Percentiles rank a stretch among this genome's conserved stretches.
Evolutionary conservation across 192 early-diverging fungal species (phyloP).

Genomic region (Coemansia javaensis): DNA sequence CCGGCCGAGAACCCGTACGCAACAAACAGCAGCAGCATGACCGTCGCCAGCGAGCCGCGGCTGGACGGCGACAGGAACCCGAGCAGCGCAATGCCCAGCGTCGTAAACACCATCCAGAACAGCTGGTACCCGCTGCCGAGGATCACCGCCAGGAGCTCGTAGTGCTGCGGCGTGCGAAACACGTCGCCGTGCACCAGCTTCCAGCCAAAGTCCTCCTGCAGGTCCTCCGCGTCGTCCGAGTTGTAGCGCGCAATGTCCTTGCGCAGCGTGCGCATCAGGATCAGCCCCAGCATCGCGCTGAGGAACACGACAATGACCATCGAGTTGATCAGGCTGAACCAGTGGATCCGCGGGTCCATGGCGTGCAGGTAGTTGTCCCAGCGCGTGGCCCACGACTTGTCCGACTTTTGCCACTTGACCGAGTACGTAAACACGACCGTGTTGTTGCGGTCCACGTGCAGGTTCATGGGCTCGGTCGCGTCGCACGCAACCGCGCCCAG

Average conservation of each 20-base stretch:
- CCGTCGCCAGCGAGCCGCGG: slow-evolving; percentile 88
- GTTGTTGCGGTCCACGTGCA: slow-evolving; percentile 47
- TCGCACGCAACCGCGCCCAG: slow-evolving; percentile 30
- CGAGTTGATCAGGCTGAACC: slow-evolving; percentile 93
- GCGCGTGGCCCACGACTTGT: slow-evolving; percentile 74
- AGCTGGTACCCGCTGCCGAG: slow-evolving; percentile 82
- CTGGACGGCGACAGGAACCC: slow-evolving; percentile 91
- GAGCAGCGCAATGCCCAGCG: slow-evolving; percentile 84
- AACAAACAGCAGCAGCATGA: slow-evolving; percentile 92
- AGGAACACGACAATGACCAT: slow-evolving; percentile 90
- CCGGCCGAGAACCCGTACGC: slow-evolving; percentile 84
- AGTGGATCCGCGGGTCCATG: slow-evolving; percentile 89
- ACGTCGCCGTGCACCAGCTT: slow-evolving; percentile 96
- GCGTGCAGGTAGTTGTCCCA: slow-evolving; percentile 83
- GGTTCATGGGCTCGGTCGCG: slow-evolving; percentile 31
- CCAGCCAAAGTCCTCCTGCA: slow-evolving; percentile 96
- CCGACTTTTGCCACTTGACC: slow-evolving; percentile 57
- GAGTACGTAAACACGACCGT: slow-evolving; percentile 62
- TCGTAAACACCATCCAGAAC: slow-evolving; percentile 66
- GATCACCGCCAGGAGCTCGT: slow-evolving; percentile 71
- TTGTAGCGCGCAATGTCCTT: slow-evolving; percentile 95
- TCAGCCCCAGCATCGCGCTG: slow-evolving; percentile 84
- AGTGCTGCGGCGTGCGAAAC: slow-evolving; percentile 81
- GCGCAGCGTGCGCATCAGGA: slow-evolving; percentile 81
- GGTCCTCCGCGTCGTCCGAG: slow-evolving; percentile 58